These are phyloP conservation scores for Psilocybe cyanescens DNA, from an alignment of 768 basidiomycete genomes.

Conservation along the genomic window DNA sequence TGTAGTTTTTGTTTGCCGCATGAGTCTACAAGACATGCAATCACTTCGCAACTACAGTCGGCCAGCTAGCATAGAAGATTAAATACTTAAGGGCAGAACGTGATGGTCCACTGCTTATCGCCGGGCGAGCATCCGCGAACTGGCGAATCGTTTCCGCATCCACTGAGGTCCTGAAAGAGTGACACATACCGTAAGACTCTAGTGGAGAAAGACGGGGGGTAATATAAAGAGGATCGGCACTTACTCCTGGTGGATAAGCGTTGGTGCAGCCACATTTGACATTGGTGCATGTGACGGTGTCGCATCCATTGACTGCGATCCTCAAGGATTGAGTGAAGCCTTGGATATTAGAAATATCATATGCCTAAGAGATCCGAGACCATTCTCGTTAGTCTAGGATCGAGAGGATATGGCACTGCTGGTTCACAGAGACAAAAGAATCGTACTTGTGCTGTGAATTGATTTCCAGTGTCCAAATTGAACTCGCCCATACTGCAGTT, in stretches of 20 bases:
- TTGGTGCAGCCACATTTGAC: slow-evolving; percentile 37
- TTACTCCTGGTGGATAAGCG: slow-evolving; percentile 37
- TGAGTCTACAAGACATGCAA: too few relatives aligned
- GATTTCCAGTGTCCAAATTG: slow-evolving; percentile 30
- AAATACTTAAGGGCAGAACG: slow-evolving; percentile 17
- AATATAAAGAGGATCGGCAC: slow-evolving; percentile 11
- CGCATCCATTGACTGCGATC: slow-evolving; percentile 38
- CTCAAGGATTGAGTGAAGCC: slow-evolving; percentile 27
- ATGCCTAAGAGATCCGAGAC: slow-evolving; percentile 26
- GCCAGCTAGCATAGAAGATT: too few relatives aligned
- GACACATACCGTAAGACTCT: too few relatives aligned
- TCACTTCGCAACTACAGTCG: too few relatives aligned
- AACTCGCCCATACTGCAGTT: slow-evolving; percentile 29
- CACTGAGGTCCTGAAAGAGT: slow-evolving; percentile 32
- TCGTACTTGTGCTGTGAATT: slow-evolving; percentile 29
- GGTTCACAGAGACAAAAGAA: not conserved
- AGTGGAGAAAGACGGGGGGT: too few relatives aligned
- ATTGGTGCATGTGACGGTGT: slow-evolving; percentile 42
- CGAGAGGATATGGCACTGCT: too few relatives aligned
- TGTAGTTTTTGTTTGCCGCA: too few relatives aligned
- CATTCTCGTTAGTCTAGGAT: too few relatives aligned
- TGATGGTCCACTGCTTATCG: slow-evolving; percentile 32
- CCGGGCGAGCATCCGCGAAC: slow-evolving; percentile 40
- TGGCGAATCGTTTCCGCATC: slow-evolving; percentile 41
- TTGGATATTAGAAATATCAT: slow-evolving; percentile 49